A percentile compares a stretch with the other conserved stretches of the same genome.
Conservation (phyloP, 73 alveolate genomes). For the Tetrahymena elliotti region DNA sequence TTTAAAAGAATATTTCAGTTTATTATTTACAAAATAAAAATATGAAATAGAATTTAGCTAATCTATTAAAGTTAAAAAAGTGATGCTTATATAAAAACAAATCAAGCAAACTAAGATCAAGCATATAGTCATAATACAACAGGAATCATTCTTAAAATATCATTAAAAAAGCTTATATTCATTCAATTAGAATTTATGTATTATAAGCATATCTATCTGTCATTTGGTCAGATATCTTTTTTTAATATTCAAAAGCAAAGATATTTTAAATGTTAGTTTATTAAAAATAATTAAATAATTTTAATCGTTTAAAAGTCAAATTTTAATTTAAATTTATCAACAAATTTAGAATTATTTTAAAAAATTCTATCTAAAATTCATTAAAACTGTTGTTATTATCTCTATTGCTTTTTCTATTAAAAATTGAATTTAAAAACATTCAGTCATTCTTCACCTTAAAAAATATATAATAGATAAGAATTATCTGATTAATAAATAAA, state of each 20-base stretch:
- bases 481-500: too few species aligned
- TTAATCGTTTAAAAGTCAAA: neutral
- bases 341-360: too few species aligned
- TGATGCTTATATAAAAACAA: neutral
- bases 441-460: too few species aligned
- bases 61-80: neutral
- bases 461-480: too few species aligned
- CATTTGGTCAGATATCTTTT: neutral
- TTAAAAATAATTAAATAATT: too few species aligned
- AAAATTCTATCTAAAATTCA: too few species aligned
- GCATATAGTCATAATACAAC: neutral
- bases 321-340: too few species aligned
- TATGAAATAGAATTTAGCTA: neutral
- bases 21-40: neutral
- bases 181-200: neutral
- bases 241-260: neutral
- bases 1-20: neutral
- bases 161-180: neutral
- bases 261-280: neutral
- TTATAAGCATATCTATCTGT: neutral
- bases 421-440: too few species aligned
- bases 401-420: too few species aligned
- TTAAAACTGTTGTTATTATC: too few species aligned
- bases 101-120: neutral
- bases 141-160: neutral